Conservation (phyloP, 768 basidiomycete species). For the Xerocomus potaroensis region DNA sequence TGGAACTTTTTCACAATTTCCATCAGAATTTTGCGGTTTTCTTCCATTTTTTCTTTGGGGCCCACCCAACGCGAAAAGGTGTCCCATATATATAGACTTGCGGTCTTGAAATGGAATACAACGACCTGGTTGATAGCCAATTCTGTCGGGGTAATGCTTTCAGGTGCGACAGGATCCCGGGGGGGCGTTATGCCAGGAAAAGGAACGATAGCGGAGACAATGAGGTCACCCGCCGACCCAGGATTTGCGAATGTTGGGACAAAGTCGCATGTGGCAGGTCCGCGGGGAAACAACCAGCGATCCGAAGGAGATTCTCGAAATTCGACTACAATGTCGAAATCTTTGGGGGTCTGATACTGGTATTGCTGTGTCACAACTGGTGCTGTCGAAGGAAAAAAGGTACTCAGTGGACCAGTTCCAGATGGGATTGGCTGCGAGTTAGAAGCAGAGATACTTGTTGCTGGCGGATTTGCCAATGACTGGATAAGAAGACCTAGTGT, state of each 20-base stretch:
- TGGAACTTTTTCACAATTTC: conserved; percentile 37
- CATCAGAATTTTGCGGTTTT: conserved; percentile 43
- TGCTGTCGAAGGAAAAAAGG: conserved; percentile 13
- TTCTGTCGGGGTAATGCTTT: conserved; percentile 9
- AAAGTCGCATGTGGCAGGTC: conserved; percentile 48
- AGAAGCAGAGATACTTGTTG: conserved; percentile 1
- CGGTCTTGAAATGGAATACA: conserved; percentile 46
- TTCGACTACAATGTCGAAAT: conserved; percentile 72
- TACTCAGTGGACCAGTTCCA: conserved; percentile 8
- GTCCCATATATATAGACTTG: conserved; percentile 51
- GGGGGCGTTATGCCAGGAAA: conserved; percentile 30
- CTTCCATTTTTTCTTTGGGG: conserved; percentile 46
- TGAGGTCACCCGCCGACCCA: conserved; percentile 28
- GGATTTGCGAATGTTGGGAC: conserved; percentile 12
- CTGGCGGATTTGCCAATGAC: conserved; percentile 43
- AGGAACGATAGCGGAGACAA: conserved; percentile 44
- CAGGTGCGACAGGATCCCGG: conserved; percentile 11
- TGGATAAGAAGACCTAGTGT: conserved; percentile 71
- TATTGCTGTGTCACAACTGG: conserved; percentile 16
- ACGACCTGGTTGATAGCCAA: conserved; percentile 31
- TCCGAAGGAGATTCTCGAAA: conserved; percentile 61
- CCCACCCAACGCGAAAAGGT: conserved; percentile 60
- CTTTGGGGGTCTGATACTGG: conserved; percentile 36
- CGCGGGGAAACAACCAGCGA: conserved; percentile 67
- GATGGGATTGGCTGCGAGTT: conserved; percentile 5